A percentile compares a stretch with the other conserved stretches of the same genome.
phyloP scores from a whole-genome alignment of 2,329 filamentous ascomycete genomes.

The Aureobasidium sp. region DNA sequence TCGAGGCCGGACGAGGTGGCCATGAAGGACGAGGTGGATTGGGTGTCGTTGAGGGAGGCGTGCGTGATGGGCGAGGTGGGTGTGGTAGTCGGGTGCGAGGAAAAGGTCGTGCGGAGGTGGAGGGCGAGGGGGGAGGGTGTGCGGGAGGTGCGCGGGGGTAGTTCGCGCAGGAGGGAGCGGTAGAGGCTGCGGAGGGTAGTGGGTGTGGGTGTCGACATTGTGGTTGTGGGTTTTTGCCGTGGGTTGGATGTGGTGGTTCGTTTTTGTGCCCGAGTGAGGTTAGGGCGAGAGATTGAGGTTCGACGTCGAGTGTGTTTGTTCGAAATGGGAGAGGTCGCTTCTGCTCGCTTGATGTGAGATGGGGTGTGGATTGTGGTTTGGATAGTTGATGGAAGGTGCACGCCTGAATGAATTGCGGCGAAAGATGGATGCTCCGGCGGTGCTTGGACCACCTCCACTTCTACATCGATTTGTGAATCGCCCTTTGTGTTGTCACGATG shows the following conservation, averaged over 20 bases:
- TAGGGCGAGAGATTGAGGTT: not conserved
- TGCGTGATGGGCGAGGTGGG: not conserved
- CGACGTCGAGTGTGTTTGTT: too few relatives aligned
- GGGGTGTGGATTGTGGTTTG: not conserved
- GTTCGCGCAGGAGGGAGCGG: constrained; percentile 78
- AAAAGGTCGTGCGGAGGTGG: constrained; percentile 58
- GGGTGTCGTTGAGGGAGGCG: not conserved
- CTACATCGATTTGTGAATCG: not conserved
- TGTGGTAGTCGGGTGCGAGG: constrained; percentile 18
- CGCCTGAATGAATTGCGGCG: not conserved
- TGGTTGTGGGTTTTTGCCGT: not conserved
- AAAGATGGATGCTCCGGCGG: not conserved
- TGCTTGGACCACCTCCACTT: not conserved
- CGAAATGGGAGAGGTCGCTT: rapidly evolving
- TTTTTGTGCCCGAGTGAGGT: not conserved
- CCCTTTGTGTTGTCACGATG: not conserved
- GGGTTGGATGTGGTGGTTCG: not conserved
- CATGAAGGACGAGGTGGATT: not conserved
- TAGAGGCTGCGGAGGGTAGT: constrained; percentile 65
- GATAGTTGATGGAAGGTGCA: not conserved
- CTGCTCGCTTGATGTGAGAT: not conserved
- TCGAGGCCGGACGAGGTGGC: not conserved
- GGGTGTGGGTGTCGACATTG: constrained; percentile 31
- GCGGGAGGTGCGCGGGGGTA: constrained; percentile 57
- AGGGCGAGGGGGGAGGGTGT: constrained; percentile 58